A percentile compares a stretch with the other conserved stretches of the same genome.
Conservation (phyloP, 441 rosid species). For the Eugenia klotzschiana region DNA sequence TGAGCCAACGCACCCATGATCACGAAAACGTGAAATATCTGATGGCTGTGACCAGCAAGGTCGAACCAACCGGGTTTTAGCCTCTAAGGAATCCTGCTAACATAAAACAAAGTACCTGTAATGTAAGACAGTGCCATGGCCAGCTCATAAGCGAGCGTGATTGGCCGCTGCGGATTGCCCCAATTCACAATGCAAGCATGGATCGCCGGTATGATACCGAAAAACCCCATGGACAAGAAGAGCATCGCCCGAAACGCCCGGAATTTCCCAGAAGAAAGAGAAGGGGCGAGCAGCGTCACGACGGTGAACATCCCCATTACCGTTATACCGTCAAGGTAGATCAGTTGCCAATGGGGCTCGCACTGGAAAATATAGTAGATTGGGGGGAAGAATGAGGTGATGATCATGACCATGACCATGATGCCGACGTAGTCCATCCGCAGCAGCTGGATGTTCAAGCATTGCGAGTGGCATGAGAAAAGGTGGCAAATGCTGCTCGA, state of each 20-base stretch:
- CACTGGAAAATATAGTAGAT: slow-evolving; percentile 79
- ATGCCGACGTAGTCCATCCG: slow-evolving; percentile 60
- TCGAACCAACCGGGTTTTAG: slow-evolving; percentile 73
- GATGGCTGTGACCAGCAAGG: slow-evolving; percentile 69
- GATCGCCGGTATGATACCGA: slow-evolving; percentile 52
- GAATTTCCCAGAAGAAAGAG: slow-evolving; percentile 39
- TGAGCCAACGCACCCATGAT: slow-evolving; percentile 76
- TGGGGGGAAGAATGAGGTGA: slow-evolving; percentile 82
- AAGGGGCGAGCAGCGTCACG: slow-evolving; percentile 50
- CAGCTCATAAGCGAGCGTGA: slow-evolving; percentile 41
- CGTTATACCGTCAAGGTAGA: slow-evolving; percentile 56
- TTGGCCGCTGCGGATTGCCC: slow-evolving; percentile 50
- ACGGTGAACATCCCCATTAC: slow-evolving; percentile 64
- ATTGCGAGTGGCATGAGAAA: slow-evolving; percentile 61
- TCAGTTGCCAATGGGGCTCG: slow-evolving; percentile 53
- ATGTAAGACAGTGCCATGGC: slow-evolving; percentile 69
- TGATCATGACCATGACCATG: slow-evolving; percentile 69
- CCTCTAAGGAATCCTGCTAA: slow-evolving; percentile 56
- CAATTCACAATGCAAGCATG: slow-evolving; percentile 55
- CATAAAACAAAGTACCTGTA: slow-evolving; percentile 56
- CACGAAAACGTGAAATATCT: slow-evolving; percentile 70
- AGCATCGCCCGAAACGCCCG: slow-evolving; percentile 46
- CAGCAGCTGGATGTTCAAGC: slow-evolving; percentile 35
- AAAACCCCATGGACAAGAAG: slow-evolving; percentile 61
- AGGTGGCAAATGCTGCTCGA: slow-evolving; percentile 76